A percentile compares a stretch with the other conserved stretches of the same genome.
These are phyloP conservation scores for Paragyromitra xinjiangensis DNA, from an alignment of 495 filamentous ascomycete species.

Conservation along the genomic window DNA sequence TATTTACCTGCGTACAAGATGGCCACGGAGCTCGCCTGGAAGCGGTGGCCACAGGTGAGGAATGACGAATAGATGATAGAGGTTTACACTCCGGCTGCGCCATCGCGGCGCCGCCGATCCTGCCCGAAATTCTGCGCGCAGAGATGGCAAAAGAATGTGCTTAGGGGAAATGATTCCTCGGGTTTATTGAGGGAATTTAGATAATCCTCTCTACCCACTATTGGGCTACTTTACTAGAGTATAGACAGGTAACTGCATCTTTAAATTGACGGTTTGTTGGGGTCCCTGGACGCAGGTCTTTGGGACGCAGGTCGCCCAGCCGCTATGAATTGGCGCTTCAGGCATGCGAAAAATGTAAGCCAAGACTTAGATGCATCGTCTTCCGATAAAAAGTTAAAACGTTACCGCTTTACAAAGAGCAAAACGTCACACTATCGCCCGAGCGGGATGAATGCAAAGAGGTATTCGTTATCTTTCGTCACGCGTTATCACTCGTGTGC, in stretches of 20 bases:
- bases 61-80: conserved; percentile 10
- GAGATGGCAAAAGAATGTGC: conserved; percentile 8
- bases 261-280: conserved; percentile 13
- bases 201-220: conserved; percentile 7
- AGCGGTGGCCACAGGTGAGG: conserved; percentile 29
- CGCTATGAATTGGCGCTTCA: conserved; percentile 17
- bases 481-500: conserved; percentile 39
- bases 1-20: conserved; percentile 17
- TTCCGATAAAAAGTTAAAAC: conserved; percentile 1
- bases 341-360: conserved; percentile 22
- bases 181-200: conserved; percentile 22
- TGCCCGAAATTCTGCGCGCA: conserved; percentile 8
- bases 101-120: conserved; percentile 38
- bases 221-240: conserved; percentile 4
- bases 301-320: conserved; percentile 20
- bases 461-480: conserved; percentile 6
- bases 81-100: conserved; percentile 9
- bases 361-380: conserved; percentile 21
- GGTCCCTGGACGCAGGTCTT: conserved; percentile 13
- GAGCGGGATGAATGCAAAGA: conserved; percentile 14
- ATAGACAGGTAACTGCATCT: conserved; percentile 5
- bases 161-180: conserved; percentile 32
- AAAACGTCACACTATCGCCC: conserved; percentile 19
- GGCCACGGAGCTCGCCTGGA: conserved; percentile 44
- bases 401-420: background rate